Percentiles rank a stretch among this genome's conserved stretches.
These are phyloP conservation scores for Populus davidiana DNA, from an alignment of 345 rosid species.

Conservation along the genomic window DNA sequence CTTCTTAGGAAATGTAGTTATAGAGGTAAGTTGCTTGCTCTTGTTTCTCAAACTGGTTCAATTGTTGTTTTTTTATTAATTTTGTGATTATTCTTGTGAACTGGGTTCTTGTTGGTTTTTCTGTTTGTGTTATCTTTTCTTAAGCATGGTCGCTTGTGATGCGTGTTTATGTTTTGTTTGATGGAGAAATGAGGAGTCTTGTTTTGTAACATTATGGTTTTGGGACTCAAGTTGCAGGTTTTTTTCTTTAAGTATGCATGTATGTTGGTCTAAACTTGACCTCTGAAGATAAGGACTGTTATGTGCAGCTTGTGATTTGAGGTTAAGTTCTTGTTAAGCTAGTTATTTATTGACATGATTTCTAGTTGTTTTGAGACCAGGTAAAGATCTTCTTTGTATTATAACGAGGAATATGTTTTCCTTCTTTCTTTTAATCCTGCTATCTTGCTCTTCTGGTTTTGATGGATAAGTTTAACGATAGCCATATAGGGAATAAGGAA, in stretches of 20 bases:
- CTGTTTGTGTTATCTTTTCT: background rate
- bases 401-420: background rate
- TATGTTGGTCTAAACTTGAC: background rate
- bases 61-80: background rate
- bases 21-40: slow-evolving; percentile 47
- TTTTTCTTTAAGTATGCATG: background rate
- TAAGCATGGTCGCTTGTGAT: background rate
- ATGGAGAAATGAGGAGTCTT: background rate
- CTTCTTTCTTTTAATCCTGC: background rate
- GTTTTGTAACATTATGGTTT: background rate
- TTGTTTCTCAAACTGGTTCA: background rate
- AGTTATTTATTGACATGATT: background rate
- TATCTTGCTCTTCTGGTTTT: background rate
- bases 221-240: background rate
- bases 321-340: background rate
- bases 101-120: background rate
- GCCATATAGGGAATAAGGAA: too few species aligned
- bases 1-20: slow-evolving; percentile 86
- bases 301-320: background rate
- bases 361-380: background rate
- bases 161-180: background rate
- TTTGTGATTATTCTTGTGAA: background rate
- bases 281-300: background rate
- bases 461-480: background rate
- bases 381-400: background rate